Evolutionary conservation across 495 filamentous ascomycete species (phyloP).

Genomic region (Aspergillus nanangensis): DNA sequence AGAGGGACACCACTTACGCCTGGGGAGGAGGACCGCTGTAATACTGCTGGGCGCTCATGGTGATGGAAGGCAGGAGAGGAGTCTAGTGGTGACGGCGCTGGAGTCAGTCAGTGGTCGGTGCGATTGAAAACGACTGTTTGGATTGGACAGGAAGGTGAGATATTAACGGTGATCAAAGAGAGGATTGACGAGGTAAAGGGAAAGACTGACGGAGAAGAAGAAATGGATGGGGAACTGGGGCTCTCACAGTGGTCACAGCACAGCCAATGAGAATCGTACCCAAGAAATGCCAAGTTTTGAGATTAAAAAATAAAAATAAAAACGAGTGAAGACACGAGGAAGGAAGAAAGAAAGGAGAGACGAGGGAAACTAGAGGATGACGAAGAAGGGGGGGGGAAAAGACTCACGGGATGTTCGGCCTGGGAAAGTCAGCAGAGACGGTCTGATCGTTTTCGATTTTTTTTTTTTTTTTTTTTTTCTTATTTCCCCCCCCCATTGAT

Average conservation of each 20-base stretch:
- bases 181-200: too few relatives aligned
- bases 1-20: conserved; percentile 17
- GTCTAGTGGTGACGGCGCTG: background rate
- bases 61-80: conserved; percentile 3
- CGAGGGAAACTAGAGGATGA: conserved; percentile 3
- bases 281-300: conserved; percentile 20
- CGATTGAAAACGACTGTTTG: background rate
- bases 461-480: too few relatives aligned
- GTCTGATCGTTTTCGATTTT: too few relatives aligned
- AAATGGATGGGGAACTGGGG: conserved; percentile 6
- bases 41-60: conserved; percentile 16
- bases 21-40: conserved; percentile 23
- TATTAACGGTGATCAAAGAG: too few relatives aligned
- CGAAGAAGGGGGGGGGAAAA: conserved; percentile 5
- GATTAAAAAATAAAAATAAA: conserved; percentile 5
- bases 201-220: conserved; percentile 2
- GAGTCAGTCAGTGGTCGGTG: background rate
- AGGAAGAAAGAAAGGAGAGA: conserved; percentile 19
- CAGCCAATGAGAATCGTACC: conserved; percentile 17
- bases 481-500: too few relatives aligned
- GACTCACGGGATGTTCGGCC: too few relatives aligned
- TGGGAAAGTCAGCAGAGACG: too few relatives aligned
- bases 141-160: too few relatives aligned
- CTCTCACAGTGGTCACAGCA: conserved; percentile 4
- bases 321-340: too few relatives aligned